Percentiles rank a stretch among this genome's conserved stretches.
These are phyloP conservation scores for Podospora tetraspora DNA, from an alignment of 495 filamentous ascomycete species.

Conservation along the genomic window DNA sequence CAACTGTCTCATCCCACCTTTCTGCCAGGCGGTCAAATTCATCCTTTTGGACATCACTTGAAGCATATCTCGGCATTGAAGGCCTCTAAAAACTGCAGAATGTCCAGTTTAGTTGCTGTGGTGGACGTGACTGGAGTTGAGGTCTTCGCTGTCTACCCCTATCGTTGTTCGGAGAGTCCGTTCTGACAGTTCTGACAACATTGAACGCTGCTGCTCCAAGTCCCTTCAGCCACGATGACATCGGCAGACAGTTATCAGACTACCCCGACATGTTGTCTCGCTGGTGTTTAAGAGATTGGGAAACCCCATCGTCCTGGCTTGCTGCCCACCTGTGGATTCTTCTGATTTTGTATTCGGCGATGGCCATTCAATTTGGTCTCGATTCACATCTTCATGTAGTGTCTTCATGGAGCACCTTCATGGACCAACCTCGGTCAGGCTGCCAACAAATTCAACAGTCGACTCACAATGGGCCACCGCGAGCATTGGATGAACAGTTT, in stretches of 20 bases:
- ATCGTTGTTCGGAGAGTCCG: background rate
- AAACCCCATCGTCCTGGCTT: background rate
- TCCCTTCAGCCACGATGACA: background rate
- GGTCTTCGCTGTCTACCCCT: background rate
- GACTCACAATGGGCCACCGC: background rate
- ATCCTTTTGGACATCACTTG: background rate
- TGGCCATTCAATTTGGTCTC: background rate
- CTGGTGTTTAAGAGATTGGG: background rate
- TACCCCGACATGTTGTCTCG: background rate
- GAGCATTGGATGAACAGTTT: background rate
- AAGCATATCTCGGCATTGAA: background rate
- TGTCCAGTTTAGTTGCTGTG: background rate
- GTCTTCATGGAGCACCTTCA: no score
- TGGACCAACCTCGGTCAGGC: no score
- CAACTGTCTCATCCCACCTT: constrained; percentile 6
- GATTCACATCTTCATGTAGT: no score
- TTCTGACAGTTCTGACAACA: background rate
- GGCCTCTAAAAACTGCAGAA: background rate
- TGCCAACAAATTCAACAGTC: background rate
- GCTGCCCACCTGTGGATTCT: background rate
- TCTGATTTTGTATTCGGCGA: background rate
- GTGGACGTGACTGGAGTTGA: background rate
- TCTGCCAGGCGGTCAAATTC: constrained; percentile 19
- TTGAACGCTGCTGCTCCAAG: background rate
- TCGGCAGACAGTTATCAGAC: background rate